phyloP scores from a whole-genome alignment of 768 basidiomycete species.

The Phlebiopsis flavidoalba region DNA sequence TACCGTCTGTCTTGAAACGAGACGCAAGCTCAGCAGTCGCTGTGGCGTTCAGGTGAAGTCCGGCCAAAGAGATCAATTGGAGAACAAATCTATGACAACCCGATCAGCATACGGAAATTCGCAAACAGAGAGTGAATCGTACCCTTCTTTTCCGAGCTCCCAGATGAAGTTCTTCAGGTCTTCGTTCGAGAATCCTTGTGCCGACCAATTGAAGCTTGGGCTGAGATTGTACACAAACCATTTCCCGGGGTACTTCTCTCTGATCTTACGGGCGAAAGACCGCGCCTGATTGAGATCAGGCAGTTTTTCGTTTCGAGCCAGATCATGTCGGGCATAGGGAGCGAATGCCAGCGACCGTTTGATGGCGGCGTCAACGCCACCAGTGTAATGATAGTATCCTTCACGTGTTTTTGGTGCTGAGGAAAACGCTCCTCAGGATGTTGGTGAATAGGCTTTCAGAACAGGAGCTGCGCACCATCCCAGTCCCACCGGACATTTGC shows the following conservation, averaged over 20 bases:
- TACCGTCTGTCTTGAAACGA: slow-evolving; percentile 80
- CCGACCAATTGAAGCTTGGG: slow-evolving; percentile 92
- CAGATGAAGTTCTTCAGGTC: slow-evolving; percentile 83
- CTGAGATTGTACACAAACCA: slow-evolving; percentile 92
- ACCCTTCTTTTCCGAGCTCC: slow-evolving; percentile 89
- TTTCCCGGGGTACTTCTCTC: slow-evolving; percentile 70
- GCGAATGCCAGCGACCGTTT: slow-evolving; percentile 77
- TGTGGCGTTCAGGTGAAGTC: slow-evolving; percentile 81
- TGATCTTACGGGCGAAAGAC: slow-evolving; percentile 70
- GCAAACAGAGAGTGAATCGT: slow-evolving; percentile 13
- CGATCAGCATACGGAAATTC: slow-evolving; percentile 7
- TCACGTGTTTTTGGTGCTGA: slow-evolving; percentile 83
- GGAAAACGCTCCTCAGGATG: not conserved
- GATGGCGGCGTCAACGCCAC: slow-evolving; percentile 78
- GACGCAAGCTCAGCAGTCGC: slow-evolving; percentile 80
- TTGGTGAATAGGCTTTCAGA: not conserved
- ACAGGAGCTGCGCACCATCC: slow-evolving; percentile 54
- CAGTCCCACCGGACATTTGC: slow-evolving; percentile 81
- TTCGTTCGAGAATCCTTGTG: slow-evolving; percentile 69
- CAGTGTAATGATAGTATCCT: slow-evolving; percentile 85
- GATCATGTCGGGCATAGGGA: slow-evolving; percentile 81
- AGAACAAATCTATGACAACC: slow-evolving; percentile 64
- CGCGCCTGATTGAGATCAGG: slow-evolving; percentile 79
- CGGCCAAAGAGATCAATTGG: slow-evolving; percentile 85
- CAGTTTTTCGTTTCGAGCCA: slow-evolving; percentile 92